Base-by-base conservation (phyloP, 192 early-diverging fungal species). In the Podila horticola region DNA sequence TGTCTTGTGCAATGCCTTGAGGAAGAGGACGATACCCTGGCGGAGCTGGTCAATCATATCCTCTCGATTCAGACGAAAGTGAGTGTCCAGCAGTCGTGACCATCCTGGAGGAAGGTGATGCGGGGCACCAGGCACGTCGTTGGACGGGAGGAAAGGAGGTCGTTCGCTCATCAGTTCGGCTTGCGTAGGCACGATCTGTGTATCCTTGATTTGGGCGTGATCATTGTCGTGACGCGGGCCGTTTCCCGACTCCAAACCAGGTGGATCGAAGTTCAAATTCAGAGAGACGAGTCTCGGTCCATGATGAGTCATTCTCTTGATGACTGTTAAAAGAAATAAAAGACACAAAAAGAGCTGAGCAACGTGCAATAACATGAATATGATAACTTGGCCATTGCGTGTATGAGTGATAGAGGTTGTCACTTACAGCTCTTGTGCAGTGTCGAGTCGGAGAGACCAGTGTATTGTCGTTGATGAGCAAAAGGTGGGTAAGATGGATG, bases 21-120 rank as follows among this genome's bases (percentile, higher is more conserved):
- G 9, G 62, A 86, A 86, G 17, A 64, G 63, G 13, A 49, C 38
- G 28, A 88, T 83, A 1, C 84, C 84, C 11, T 59, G 29, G 3
- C 84, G 64, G 3, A 89, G 41, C 13, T 69, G 62, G 22, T 64
- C 64, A 11, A 88, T 29, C 38, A 85, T 41, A 38, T 89, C 88
- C 59, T 89, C 85, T 17, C 88, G 67, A 19, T 84, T 48, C 15
- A 89, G 69, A 26, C 86, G 87, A 65, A 86, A 89, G 38, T 89
- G 87, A 12, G 72, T 71, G 63, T 89, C 87, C 13, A 88, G 58
- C 17, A 72, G 74, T 30, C 85, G 67, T 11, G 62, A 60, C 30
- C 76, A 71, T 13, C 86, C 88, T 11, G 36, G 38, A 3, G 61
- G 52, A 20, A 86, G 58, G 58, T 71, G 75, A 50, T 86, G 84